Evolutionary conservation across 352 stramenopile species (phyloP).

Genomic region (Pythium dissimile): DNA sequence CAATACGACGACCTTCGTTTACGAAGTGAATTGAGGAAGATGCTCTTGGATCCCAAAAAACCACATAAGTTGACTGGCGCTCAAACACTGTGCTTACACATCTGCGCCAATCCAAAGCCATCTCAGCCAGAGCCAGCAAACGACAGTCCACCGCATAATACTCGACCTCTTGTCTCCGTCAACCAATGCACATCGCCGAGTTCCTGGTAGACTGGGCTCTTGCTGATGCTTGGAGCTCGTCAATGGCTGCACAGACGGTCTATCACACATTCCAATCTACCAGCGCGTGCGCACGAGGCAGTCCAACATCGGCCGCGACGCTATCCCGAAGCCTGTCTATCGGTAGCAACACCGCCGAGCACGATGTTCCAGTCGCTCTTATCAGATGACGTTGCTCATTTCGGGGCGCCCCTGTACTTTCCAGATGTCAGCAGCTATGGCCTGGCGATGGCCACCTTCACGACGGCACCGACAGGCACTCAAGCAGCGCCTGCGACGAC

Average conservation of each 20-base stretch:
- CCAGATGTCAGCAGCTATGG: neutral
- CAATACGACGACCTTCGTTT: neutral
- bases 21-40: neutral
- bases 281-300: neutral
- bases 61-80: neutral
- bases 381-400: neutral
- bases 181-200: neutral
- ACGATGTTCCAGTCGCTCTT: neutral
- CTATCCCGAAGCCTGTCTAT: no score
- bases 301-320: no score
- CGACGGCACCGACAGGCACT: slow-evolving; percentile 1
- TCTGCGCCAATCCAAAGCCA: neutral
- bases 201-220: neutral
- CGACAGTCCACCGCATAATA: neutral
- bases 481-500: slow-evolving; percentile 56
- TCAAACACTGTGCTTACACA: neutral
- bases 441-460: slow-evolving; percentile 1
- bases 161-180: neutral
- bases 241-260: neutral
- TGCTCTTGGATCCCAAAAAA: neutral
- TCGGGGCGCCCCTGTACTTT: neutral
- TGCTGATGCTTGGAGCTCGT: neutral
- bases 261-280: neutral
- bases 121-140: neutral
- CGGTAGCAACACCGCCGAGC: no score